Evolutionary conservation across 129 eudicot species (phyloP).

Genomic region (Ambrosia trifida): DNA sequence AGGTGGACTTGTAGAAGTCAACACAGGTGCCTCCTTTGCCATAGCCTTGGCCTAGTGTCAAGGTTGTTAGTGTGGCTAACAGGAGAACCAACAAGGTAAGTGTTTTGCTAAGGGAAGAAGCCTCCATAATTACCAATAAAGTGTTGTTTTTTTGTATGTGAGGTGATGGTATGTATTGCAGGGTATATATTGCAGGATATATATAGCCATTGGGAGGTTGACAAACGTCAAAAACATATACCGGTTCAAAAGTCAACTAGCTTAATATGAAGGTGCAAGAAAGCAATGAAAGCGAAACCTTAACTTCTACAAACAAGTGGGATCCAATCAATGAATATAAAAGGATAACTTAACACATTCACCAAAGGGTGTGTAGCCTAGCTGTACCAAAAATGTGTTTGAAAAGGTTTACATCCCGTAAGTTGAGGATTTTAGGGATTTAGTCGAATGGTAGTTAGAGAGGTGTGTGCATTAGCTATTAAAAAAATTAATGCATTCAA

Average conservation of each 20-base stretch:
- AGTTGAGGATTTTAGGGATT: too few relatives aligned
- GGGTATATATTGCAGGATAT: background rate
- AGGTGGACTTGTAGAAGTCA: conserved; percentile 43
- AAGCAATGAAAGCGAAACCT: background rate
- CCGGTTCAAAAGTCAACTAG: background rate
- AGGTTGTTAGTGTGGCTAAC: conserved; percentile 21
- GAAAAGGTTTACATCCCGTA: too few relatives aligned
- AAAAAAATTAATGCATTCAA: too few relatives aligned
- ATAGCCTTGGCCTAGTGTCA: conserved; percentile 36
- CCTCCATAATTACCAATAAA: conserved; percentile 13
- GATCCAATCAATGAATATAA: background rate
- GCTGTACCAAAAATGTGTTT: too few relatives aligned
- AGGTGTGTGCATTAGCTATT: too few relatives aligned
- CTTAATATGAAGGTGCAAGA: background rate
- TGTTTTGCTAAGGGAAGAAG: conserved; percentile 17
- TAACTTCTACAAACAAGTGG: background rate
- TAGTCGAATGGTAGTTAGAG: too few relatives aligned
- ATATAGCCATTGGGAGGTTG: background rate
- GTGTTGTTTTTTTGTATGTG: background rate
- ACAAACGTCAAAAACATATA: background rate
- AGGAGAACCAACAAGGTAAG: conserved; percentile 16
- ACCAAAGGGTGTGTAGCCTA: too few relatives aligned
- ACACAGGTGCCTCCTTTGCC: conserved; percentile 38
- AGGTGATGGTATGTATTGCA: background rate
- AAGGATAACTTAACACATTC: background rate